These are phyloP conservation scores for Stromatinia cepivora DNA, from an alignment of 2,329 filamentous ascomycete species.

Conservation along the genomic window DNA sequence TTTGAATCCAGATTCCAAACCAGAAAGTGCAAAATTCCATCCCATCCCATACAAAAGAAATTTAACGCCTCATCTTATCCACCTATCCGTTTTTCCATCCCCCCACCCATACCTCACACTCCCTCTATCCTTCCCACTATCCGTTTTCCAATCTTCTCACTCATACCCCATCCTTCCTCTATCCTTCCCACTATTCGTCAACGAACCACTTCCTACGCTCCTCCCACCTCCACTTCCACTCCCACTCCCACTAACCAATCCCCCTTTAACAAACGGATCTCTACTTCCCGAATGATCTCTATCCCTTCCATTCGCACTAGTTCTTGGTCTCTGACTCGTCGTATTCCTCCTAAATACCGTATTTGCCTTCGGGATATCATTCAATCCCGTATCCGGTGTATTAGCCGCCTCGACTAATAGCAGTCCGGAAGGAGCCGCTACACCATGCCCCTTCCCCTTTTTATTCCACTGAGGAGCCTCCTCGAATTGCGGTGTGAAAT, in stretches of 20 bases:
- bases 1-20: background rate
- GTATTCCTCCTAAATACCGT: constrained; percentile 37
- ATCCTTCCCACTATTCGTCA: background rate
- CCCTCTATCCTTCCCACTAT: background rate
- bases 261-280: constrained; percentile 28
- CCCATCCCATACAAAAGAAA: background rate
- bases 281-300: constrained; percentile 18
- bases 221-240: too few relatives aligned
- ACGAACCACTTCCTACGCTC: too few relatives aligned
- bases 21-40: background rate
- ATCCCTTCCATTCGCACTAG: constrained; percentile 23
- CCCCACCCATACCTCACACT: background rate
- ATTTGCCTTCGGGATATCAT: constrained; percentile 28
- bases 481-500: constrained; percentile 64
- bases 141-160: background rate
- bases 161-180: background rate
- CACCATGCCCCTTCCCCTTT: constrained; percentile 53
- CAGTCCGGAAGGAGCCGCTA: constrained; percentile 45
- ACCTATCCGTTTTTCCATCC: background rate
- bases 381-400: constrained; percentile 29
- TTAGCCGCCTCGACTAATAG: constrained; percentile 51
- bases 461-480: constrained; percentile 61
- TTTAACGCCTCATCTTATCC: background rate
- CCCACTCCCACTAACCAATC: constrained; percentile 20
- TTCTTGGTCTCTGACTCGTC: constrained; percentile 18